Percentiles rank a stretch among this genome's conserved stretches.
Conservation (phyloP, 305 asterid genomes). For the Ilex paraguariensis region DNA sequence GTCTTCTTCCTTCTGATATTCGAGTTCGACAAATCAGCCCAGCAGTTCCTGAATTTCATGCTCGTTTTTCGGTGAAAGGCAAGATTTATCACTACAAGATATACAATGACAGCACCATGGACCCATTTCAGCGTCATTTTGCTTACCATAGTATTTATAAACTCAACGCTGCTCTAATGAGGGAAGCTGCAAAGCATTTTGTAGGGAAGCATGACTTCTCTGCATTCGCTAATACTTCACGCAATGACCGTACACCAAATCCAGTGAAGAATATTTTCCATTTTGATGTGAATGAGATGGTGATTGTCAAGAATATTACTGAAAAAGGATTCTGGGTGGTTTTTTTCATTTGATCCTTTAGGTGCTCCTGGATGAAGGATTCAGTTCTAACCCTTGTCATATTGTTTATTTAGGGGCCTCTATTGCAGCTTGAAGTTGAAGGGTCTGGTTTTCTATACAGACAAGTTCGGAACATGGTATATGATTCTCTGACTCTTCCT, state of each 20-base stretch:
- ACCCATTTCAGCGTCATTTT: conserved; percentile 70
- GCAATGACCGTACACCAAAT: conserved; percentile 51
- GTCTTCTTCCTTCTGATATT: conserved; percentile 75
- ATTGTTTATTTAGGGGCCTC: conserved; percentile 59
- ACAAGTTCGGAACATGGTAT: conserved; percentile 97
- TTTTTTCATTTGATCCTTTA: conserved; percentile 6
- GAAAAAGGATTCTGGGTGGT: background rate
- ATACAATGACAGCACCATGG: conserved; percentile 65
- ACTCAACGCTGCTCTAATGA: conserved; percentile 60
- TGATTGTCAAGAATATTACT: conserved; percentile 14
- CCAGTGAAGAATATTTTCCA: conserved; percentile 69
- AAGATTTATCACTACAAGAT: conserved; percentile 73
- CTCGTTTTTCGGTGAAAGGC: conserved; percentile 80
- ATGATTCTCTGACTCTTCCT: conserved; percentile 3
- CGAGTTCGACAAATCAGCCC: conserved; percentile 73
- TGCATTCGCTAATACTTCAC: conserved; percentile 71
- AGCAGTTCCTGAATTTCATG: conserved; percentile 73
- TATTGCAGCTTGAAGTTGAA: conserved; percentile 83
- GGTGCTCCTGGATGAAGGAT: background rate
- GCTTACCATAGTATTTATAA: conserved; percentile 65
- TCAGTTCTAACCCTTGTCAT: background rate
- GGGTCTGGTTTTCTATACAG: conserved; percentile 88
- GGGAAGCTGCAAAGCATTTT: conserved; percentile 69
- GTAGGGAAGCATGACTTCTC: conserved; percentile 79
- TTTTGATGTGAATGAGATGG: conserved; percentile 70